A percentile compares a stretch with the other conserved stretches of the same genome.
phyloP scores from a whole-genome alignment of 2,329 filamentous ascomycete species.

The Calonectria hawksworthii region DNA sequence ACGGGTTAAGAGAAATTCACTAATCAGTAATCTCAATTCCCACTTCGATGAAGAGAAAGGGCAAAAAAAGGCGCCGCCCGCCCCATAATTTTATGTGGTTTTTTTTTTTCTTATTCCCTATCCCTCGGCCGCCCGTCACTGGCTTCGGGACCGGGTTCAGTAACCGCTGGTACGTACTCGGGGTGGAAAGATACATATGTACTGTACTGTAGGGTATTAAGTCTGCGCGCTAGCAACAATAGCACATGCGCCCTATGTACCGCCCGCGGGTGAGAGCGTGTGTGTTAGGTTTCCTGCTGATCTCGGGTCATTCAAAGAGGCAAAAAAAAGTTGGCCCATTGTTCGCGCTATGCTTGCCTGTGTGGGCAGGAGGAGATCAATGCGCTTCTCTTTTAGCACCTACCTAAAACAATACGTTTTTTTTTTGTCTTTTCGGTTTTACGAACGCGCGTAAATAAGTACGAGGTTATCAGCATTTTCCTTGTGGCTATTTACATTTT shows the following conservation, averaged over 20 bases:
- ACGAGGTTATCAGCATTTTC: conserved; percentile 16
- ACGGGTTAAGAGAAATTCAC: conserved; percentile 23
- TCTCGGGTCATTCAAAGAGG: background rate
- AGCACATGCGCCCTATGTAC: background rate
- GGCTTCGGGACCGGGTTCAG: background rate
- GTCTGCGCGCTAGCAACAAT: background rate
- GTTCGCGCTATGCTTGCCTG: conserved; percentile 7
- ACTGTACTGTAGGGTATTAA: background rate
- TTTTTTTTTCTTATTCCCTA: conserved; percentile 2
- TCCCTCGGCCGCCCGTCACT: background rate
- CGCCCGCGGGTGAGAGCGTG: background rate
- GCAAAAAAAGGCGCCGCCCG: conserved; percentile 1
- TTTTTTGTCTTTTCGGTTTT: background rate
- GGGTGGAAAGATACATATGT: background rate
- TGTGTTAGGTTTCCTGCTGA: background rate
- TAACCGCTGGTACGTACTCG: background rate
- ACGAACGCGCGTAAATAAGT: background rate
- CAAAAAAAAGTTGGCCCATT: background rate
- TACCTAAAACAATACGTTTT: background rate
- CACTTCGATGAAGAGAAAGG: background rate
- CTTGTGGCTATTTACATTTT: background rate
- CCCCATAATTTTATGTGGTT: conserved; percentile 5
- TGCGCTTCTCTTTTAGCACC: background rate
- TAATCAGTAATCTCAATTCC: conserved; percentile 20
- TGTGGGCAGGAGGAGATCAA: background rate